Evolutionary conservation across 129 eudicot species (phyloP), one percentile per base, ranked within the genome.

Genomic region (Erigeron canadensis): DNA sequence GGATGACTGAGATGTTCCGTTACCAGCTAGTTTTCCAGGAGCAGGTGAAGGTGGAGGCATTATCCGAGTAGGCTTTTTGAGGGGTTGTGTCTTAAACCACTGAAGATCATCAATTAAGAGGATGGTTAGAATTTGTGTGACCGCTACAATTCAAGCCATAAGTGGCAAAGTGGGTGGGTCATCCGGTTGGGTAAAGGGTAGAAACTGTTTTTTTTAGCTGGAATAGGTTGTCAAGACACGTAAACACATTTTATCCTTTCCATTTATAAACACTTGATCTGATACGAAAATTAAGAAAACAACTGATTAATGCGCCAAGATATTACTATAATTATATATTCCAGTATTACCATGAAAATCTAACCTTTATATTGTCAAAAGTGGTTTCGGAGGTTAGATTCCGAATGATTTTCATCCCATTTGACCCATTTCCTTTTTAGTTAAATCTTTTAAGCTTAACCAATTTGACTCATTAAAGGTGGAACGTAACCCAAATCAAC

Each of bases 51-150:
- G 45, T 44, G 97, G 95, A 76, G 96, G 93, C 60, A 94, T 65
- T 81, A 94, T 72, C 41, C 98, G 67, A 64, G 61, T 66, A 38
- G 93, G 86, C 80, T 89, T 94, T 22, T 83, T 80, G 50, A 40
- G 57, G 80, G 79, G 84, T 75, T 94, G 98, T 38, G 91, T 80
- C 88, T 94, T 94, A 69, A 75, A 86, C 98, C 98, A 94, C 98
- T 94, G 79, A 55, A 40, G 44, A 71, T 72, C 55, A 44, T 47
- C 67, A 72, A 76, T 47, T 46, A 44, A 65, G 37, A 39, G 18
- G 15, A 62, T 22, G 43, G 70, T 44, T 53, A 72, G 46, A 28
- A 7, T 28, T 47, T 37, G 61, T 64, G 10, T 21, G 16, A 44
- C 45, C 12, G 21, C 64, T 6, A 40, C 21, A 10, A 0, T 43